These are phyloP conservation scores for Daldinia vernicosa DNA, from an alignment of 495 filamentous ascomycete species.

Conservation along the genomic window DNA sequence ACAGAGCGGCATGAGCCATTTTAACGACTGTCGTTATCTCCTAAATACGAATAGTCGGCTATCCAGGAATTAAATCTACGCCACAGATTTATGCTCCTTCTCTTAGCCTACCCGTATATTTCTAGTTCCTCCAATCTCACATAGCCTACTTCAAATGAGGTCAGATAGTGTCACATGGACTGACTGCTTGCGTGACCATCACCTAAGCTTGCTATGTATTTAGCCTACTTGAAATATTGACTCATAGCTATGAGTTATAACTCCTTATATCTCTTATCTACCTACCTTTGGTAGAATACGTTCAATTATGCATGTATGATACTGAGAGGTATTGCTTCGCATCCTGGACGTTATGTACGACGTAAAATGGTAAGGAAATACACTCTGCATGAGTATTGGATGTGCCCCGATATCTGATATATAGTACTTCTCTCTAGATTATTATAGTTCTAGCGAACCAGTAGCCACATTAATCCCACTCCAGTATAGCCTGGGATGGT, in stretches of 20 bases:
- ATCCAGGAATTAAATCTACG: background rate
- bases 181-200: background rate
- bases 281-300: background rate
- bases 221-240: background rate
- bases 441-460: slow-evolving; percentile 11
- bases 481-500: background rate
- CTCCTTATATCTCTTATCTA: background rate
- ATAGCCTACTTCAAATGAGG: background rate
- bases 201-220: background rate
- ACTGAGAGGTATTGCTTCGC: background rate
- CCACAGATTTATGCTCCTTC: background rate
- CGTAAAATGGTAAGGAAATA: background rate
- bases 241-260: background rate
- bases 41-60: background rate
- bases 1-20: no score
- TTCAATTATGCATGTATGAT: background rate
- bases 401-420: background rate
- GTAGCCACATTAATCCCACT: slow-evolving; percentile 16
- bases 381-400: background rate
- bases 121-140: background rate
- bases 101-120: background rate
- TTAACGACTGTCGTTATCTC: no score
- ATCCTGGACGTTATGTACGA: background rate
- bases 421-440: slow-evolving; percentile 5
- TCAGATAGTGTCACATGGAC: background rate